Evolutionary conservation across 352 stramenopile species (phyloP).

Genomic region (Phytophthora fragariae): DNA sequence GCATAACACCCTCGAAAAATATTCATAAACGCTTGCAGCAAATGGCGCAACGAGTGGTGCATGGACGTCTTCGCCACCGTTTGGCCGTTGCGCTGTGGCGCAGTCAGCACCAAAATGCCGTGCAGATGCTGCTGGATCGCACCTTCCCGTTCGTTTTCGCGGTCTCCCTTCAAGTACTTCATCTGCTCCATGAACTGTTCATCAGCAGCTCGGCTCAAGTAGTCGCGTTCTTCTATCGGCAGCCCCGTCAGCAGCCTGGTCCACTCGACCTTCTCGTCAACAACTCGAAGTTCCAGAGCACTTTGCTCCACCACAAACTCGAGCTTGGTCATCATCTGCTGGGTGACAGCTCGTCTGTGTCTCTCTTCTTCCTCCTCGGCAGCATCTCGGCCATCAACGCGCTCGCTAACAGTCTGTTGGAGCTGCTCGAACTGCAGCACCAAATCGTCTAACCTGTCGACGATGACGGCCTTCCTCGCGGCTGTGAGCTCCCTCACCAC

Average conservation of each 20-base stretch:
- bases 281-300: conserved; percentile 28
- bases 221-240: conserved; percentile 53
- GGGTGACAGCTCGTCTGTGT: conserved; percentile 2
- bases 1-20: conserved; percentile 63
- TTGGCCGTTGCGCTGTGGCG: conserved; percentile 51
- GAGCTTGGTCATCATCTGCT: conserved; percentile 56
- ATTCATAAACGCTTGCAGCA: conserved; percentile 58
- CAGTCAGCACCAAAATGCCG: conserved; percentile 43
- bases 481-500: conserved; percentile 23
- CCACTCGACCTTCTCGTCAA: conserved; percentile 39
- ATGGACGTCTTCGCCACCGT: conserved; percentile 43
- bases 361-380: not conserved
- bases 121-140: conserved; percentile 56
- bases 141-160: conserved; percentile 36
- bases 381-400: not conserved
- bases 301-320: conserved; percentile 50
- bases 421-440: conserved; percentile 34
- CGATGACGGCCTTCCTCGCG: conserved; percentile 8
- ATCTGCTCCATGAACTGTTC: conserved; percentile 71
- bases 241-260: conserved; percentile 52
- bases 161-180: conserved; percentile 57
- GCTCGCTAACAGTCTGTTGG: conserved; percentile 6
- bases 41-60: conserved; percentile 57
- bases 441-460: conserved; percentile 17
- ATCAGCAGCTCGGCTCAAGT: conserved; percentile 58